A percentile compares a stretch with the other conserved stretches of the same genome.
Conservation (phyloP, 345 rosid genomes). For the Garcia nutans region DNA sequence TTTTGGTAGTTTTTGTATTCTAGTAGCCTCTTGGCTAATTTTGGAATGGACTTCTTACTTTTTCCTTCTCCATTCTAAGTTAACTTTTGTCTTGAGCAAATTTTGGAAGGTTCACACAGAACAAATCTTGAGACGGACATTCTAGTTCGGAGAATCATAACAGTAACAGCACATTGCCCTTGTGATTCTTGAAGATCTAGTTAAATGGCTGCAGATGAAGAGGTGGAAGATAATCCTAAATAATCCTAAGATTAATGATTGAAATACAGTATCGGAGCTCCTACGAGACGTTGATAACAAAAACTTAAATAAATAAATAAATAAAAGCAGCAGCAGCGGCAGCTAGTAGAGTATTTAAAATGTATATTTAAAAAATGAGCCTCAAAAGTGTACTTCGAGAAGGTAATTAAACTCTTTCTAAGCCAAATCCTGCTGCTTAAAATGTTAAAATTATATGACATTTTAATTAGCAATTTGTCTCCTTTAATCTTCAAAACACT, state of each 20-base stretch:
- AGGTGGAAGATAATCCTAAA: neutral
- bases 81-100: neutral
- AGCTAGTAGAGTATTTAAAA: too few relatives aligned
- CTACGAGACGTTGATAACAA: neutral
- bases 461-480: too few relatives aligned
- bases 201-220: neutral
- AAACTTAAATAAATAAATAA: too few relatives aligned
- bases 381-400: neutral
- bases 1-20: neutral
- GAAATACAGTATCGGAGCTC: neutral
- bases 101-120: too few relatives aligned
- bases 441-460: too few relatives aligned
- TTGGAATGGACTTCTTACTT: neutral
- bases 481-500: too few relatives aligned
- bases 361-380: neutral
- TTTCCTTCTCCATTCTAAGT: neutral
- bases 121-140: neutral
- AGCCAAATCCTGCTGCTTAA: neutral
- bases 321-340: too few relatives aligned
- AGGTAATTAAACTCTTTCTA: neutral
- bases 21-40: neutral
- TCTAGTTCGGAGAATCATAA: too few relatives aligned
- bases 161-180: neutral
- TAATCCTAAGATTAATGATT: neutral
- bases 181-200: too few relatives aligned